phyloP scores from a whole-genome alignment of 2,329 filamentous ascomycete genomes.

The Sphaerulina populicola region DNA sequence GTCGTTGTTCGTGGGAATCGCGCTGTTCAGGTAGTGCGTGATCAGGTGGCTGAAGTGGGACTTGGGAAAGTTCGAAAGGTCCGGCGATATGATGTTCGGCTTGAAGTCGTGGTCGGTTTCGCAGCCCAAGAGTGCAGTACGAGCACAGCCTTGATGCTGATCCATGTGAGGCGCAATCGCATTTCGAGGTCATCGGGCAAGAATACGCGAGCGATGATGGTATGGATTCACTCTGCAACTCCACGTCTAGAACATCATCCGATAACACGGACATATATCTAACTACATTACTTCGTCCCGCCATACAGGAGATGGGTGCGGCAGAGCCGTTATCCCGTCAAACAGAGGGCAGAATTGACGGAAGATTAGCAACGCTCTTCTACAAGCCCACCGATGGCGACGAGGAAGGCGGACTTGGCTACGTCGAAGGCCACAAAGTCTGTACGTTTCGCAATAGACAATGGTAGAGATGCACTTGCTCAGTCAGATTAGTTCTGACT shows the following conservation, averaged over 20 bases:
- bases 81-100: not conserved
- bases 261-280: not conserved
- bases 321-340: slow-evolving; percentile 17
- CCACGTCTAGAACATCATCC: not conserved
- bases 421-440: slow-evolving; percentile 20
- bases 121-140: not conserved
- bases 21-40: not conserved
- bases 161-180: not conserved
- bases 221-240: not conserved
- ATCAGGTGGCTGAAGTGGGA: too few relatives aligned
- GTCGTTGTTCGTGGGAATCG: not conserved
- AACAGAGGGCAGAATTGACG: slow-evolving; percentile 23
- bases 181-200: not conserved
- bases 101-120: not conserved
- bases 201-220: not conserved
- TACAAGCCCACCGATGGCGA: slow-evolving; percentile 19
- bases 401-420: slow-evolving; percentile 19
- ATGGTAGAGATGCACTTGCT: not conserved
- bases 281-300: not conserved
- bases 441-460: slow-evolving; percentile 12
- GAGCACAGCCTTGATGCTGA: not conserved
- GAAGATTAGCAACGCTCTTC: slow-evolving; percentile 23
- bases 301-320: slow-evolving; percentile 16
- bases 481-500: not conserved
- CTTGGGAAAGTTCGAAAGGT: not conserved